Evolutionary conservation across 495 filamentous ascomycete genomes (phyloP).

Genomic region (Friedmanniomyces endolithicus): DNA sequence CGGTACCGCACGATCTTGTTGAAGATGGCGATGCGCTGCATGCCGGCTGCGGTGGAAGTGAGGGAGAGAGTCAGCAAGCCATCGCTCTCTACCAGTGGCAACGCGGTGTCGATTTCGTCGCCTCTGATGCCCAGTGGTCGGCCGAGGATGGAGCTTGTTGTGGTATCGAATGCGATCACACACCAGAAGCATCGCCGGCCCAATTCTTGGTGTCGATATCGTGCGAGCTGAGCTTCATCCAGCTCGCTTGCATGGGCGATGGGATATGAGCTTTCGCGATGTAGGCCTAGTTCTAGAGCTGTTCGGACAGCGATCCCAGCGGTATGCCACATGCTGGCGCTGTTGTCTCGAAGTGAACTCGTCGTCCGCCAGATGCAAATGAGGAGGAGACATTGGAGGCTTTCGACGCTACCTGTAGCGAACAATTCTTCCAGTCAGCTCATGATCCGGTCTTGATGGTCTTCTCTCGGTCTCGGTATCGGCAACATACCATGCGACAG

Average conservation of each 20-base stretch:
- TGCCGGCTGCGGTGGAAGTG: background rate
- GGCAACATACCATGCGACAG: background rate
- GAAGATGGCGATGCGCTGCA: conserved; percentile 7
- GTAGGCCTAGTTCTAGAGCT: conserved; percentile 9
- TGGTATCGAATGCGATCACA: conserved; percentile 5
- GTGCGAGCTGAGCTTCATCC: background rate
- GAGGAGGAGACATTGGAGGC: conserved; percentile 12
- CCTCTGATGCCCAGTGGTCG: conserved; percentile 3
- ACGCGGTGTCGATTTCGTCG: conserved; percentile 9
- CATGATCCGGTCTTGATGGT: no score
- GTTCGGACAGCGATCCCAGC: conserved; percentile 12
- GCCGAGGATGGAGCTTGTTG: conserved; percentile 5
- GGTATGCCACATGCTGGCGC: conserved; percentile 13
- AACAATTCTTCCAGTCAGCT: background rate
- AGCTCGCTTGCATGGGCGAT: background rate
- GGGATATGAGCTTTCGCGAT: conserved; percentile 6
- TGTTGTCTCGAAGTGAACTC: conserved; percentile 4
- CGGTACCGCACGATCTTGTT: conserved; percentile 12
- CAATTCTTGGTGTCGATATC: conserved; percentile 7
- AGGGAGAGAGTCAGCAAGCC: background rate
- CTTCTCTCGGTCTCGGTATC: no score
- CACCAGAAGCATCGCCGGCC: conserved; percentile 12
- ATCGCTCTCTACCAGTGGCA: conserved; percentile 1
- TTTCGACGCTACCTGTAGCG: background rate
- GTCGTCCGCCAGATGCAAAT: conserved; percentile 6